Base-by-base conservation (phyloP, 331 rosid species). In the Ulmus americana region DNA sequence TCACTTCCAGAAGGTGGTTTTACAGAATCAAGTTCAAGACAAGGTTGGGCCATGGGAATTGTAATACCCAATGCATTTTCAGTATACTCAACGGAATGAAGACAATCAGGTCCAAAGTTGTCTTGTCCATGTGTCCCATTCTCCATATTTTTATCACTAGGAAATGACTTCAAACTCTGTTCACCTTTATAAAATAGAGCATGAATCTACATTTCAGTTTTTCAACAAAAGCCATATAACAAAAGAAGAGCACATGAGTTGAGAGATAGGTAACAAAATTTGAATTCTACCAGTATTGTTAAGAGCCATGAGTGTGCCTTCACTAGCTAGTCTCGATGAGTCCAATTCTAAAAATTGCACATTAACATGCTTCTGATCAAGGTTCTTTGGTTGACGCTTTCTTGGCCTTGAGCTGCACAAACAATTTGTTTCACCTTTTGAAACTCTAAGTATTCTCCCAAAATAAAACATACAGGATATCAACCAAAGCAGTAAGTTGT, bases 261-360 rank as follows among this genome's bases (percentile, higher is more conserved):
- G 38, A 22, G n/a, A 28, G 61, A 12, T 13, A 39, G 22, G 2
- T 59, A 59, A 59, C 41, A 11, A 9, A 39, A 6, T 10, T 41
- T 13, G 1, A 20, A 39, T 49, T 39, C 62, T 44, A 8, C 39
- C 45, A 39, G 10, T 35, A 7, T 13, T 16, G 20, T 63, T 10
- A 74, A 55, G 63, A 39, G 83, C 86, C 38, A 63, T 82, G 48
- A 75, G 85, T 51, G 59, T 69, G 61, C 71, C 77, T 79, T 84
- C 88, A 46, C 67, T 69, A 56, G 77, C 69, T 54, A 70, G 62
- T 67, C 44, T 60, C 20, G 91, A 82, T 51, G 88, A 83, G 68
- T 94, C 91, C 79, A 89, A 70, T 84, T 87, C 95, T 80, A 94
- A 81, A 80, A 94, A 94, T 72, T 85, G 84, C 45, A 94, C 81